Conservation (phyloP, 169 alveolate genomes). For the Eimeria necatrix region DNA sequence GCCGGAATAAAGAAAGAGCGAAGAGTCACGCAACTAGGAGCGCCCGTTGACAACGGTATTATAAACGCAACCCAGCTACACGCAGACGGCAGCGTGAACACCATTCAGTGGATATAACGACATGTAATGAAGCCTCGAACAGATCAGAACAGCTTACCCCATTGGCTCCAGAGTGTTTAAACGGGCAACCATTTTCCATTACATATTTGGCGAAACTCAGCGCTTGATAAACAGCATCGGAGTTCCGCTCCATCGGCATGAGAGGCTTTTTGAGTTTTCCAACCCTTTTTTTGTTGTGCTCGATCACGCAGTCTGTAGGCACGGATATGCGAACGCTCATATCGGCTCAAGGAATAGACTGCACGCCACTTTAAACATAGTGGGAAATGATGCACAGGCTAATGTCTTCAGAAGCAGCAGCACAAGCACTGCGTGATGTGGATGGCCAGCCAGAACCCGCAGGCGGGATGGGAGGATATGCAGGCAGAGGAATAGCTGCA, state of each 20-base stretch:
- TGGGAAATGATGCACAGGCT: no score
- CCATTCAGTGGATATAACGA: no score
- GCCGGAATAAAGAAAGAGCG: neutral
- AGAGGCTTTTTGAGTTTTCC: neutral
- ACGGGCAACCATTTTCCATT: neutral
- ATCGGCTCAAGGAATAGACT: no score
- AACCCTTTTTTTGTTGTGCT: constrained; percentile 21
- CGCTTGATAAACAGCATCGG: constrained; percentile 20
- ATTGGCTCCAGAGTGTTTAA: neutral
- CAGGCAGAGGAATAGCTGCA: no score
- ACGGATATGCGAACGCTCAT: neutral
- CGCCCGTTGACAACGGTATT: no score
- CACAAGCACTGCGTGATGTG: no score
- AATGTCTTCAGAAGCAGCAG: no score
- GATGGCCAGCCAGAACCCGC: no score
- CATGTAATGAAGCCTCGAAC: neutral
- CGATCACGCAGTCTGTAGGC: neutral
- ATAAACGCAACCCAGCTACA: no score
- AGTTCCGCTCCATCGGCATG: constrained; percentile 6
- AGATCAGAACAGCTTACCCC: neutral
- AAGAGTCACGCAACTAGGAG: neutral
- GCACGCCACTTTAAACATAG: no score
- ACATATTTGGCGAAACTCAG: neutral
- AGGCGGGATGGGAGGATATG: no score
- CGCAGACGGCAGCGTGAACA: no score